phyloP scores from a whole-genome alignment of 1,284 basidiomycete genomes.

The Sporisorium scitamineum region DNA sequence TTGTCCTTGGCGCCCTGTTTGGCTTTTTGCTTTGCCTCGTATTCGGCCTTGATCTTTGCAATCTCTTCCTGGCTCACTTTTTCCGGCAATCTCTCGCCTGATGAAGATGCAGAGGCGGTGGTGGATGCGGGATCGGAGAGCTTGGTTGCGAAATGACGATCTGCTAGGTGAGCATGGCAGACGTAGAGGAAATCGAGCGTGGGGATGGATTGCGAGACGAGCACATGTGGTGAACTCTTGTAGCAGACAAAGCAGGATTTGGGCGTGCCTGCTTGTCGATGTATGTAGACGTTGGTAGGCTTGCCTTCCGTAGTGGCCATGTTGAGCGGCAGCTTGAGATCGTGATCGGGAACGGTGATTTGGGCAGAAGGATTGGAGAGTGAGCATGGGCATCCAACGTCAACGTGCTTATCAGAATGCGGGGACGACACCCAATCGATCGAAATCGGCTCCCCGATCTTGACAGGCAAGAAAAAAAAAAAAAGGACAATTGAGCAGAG shows the following conservation, averaged over 20 bases:
- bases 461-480: neutral
- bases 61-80: conserved; percentile 57
- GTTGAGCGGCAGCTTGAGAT: neutral
- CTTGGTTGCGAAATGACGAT: conserved; percentile 56
- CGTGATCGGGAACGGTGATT: neutral
- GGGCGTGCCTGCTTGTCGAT: conserved; percentile 56
- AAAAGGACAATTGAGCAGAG: conserved; percentile 1
- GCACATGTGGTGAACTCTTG: conserved; percentile 52
- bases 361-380: neutral
- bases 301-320: conserved; percentile 18
- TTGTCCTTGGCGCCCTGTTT: conserved; percentile 33
- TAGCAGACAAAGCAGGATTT: conserved; percentile 58
- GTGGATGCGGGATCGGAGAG: conserved; percentile 26
- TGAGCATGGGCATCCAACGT: neutral
- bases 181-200: conserved; percentile 59
- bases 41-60: conserved; percentile 55
- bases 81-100: conserved; percentile 29
- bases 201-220: conserved; percentile 54
- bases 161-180: conserved; percentile 55
- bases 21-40: conserved; percentile 39
- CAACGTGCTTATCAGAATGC: neutral
- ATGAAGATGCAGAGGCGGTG: neutral
- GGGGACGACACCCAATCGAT: neutral
- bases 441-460: conserved; percentile 3
- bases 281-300: conserved; percentile 55